phyloP scores from a whole-genome alignment of 108 stramenopile genomes.

The Nitzschia putrida region DNA sequence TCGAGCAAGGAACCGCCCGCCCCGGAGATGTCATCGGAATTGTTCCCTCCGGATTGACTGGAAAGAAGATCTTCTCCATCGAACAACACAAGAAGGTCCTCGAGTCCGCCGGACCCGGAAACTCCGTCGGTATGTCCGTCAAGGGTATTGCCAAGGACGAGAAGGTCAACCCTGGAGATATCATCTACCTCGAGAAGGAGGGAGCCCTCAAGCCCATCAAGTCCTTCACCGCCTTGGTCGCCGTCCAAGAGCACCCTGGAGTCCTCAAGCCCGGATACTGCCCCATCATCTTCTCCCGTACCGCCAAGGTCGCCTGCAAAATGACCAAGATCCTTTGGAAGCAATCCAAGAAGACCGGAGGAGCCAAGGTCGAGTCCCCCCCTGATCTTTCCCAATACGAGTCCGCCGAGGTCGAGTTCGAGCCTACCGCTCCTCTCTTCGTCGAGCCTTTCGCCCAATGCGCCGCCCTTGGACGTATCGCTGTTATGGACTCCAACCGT shows the following conservation, averaged over 20 bases:
- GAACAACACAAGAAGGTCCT: slow-evolving; percentile 81
- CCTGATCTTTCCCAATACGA: slow-evolving; percentile 79
- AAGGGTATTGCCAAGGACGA: slow-evolving; percentile 83
- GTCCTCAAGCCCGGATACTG: slow-evolving; percentile 82
- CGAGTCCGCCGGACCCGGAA: slow-evolving; percentile 66
- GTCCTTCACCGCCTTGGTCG: slow-evolving; percentile 75
- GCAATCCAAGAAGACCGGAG: slow-evolving; percentile 86
- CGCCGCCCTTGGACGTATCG: slow-evolving; percentile 83
- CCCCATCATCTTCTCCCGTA: slow-evolving; percentile 81
- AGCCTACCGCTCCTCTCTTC: slow-evolving; percentile 76
- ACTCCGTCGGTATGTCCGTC: slow-evolving; percentile 83
- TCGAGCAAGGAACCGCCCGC: slow-evolving; percentile 72
- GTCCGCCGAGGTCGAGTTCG: slow-evolving; percentile 81
- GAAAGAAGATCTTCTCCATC: slow-evolving; percentile 82
- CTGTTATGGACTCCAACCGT: slow-evolving; percentile 84
- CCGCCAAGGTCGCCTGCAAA: slow-evolving; percentile 89
- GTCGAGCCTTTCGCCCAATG: slow-evolving; percentile 76
- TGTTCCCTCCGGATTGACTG: slow-evolving; percentile 55
- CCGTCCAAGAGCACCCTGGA: slow-evolving; percentile 84
- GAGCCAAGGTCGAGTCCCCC: slow-evolving; percentile 80
- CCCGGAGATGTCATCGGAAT: slow-evolving; percentile 75
- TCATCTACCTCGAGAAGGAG: slow-evolving; percentile 76
- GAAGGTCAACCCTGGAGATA: slow-evolving; percentile 74
- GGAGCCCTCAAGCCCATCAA: slow-evolving; percentile 72
- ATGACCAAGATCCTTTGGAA: slow-evolving; percentile 89